phyloP scores from a whole-genome alignment of 768 basidiomycete genomes.

The Boletus coccyginus region DNA sequence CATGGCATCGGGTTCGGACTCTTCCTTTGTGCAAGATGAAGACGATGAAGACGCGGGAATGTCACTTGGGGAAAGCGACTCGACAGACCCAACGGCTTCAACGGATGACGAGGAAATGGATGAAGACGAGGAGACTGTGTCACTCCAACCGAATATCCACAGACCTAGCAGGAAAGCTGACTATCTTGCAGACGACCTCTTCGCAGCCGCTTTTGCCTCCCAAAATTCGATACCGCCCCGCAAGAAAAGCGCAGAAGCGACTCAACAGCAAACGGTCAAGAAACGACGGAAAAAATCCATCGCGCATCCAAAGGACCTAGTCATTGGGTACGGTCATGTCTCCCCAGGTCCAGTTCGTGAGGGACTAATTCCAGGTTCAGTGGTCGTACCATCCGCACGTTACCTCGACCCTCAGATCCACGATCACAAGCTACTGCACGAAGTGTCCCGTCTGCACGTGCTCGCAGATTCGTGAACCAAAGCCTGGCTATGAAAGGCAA shows the following conservation, averaged over 20 bases:
- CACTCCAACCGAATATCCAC: neutral
- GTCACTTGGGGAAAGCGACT: conserved; percentile 5
- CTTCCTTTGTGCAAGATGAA: conserved; percentile 13
- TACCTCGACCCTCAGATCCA: conserved; percentile 33
- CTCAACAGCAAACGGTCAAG: conserved; percentile 21
- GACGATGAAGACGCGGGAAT: conserved; percentile 14
- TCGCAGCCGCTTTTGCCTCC: conserved; percentile 52
- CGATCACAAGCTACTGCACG: conserved; percentile 37
- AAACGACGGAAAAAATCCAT: conserved; percentile 33
- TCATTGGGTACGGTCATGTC: conserved; percentile 47
- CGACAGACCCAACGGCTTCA: conserved; percentile 10
- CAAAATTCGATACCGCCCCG: conserved; percentile 11
- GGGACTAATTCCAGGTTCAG: conserved; percentile 32
- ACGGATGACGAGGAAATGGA: conserved; percentile 21
- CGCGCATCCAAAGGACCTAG: conserved; percentile 44
- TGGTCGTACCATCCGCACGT: conserved; percentile 50
- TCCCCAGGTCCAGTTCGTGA: neutral
- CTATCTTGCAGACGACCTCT: conserved; percentile 67
- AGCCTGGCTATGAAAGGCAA: conserved; percentile 47
- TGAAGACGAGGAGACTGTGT: conserved; percentile 4
- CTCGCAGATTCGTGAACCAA: conserved; percentile 51
- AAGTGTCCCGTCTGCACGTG: conserved; percentile 45
- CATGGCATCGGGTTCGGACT: conserved; percentile 12
- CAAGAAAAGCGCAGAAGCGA: conserved; percentile 24
- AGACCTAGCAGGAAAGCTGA: conserved; percentile 36